Base-by-base conservation (phyloP, 225 moss, liverwort and hornwort genomes). In the Thuidium tamariscinum region DNA sequence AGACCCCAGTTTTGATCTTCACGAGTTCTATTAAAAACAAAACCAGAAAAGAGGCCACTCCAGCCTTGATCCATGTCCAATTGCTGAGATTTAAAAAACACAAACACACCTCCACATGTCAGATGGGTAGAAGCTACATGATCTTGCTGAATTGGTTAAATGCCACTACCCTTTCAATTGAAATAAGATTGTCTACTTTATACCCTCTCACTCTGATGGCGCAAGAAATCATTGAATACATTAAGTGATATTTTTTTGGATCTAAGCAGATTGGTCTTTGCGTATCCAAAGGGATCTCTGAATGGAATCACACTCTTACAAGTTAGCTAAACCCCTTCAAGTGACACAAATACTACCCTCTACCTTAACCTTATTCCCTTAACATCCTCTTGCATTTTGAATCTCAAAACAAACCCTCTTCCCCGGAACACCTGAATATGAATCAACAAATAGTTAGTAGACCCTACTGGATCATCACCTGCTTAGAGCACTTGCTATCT, bases 1-100 rank as follows among this genome's bases (percentile, higher is more conserved):
- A 11, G 59, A 25, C 10, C 59, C 59, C 26, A 17, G 56, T 56
- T 22, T 2, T 9, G 34, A 65, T n/a, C 13, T 7, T 68, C 4
- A 68, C 0, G 23, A 37, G 7, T 67, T 5, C 37, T 11, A 68
- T 4, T 13, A 2, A 2, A 17, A 42, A 0, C 5, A 2, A 18
- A 18, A 0, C 1, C 2, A 2, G 18, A 5, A 9, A 4, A 6
- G 0, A 0, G 17, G 5, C 0, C 7, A 46, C 10, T 72, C 0
- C 0, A 72, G 30, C 10, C 46, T 46, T 72, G 17, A 72, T 1
- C 49, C 48, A 74, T 18, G 48, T 18, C 19, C 7, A 32, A 30
- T 0, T 2, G 20, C 49, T 51, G 34, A 49, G 48, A 34, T 34
- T 13, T 12, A 7, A 34, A 32, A 34, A 30, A 48, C 48, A 32